Conservation (phyloP, 1,284 basidiomycete species). For the Sporisorium exsertum region DNA sequence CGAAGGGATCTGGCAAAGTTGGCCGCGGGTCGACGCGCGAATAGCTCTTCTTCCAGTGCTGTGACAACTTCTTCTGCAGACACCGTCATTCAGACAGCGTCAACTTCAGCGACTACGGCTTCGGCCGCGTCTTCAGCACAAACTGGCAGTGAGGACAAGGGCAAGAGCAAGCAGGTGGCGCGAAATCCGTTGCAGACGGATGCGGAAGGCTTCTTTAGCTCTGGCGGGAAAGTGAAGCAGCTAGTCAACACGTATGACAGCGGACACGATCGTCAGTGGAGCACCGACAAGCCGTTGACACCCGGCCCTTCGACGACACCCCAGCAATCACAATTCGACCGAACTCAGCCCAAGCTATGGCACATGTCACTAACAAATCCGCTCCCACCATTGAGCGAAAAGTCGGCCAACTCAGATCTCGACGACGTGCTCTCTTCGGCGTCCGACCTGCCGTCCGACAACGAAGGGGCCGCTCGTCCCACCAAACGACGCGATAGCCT, state of each 20-base stretch:
- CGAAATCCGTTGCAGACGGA: slow-evolving; percentile 17
- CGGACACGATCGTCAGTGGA: slow-evolving; percentile 9
- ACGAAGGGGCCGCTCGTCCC: slow-evolving; percentile 12
- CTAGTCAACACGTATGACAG: slow-evolving; percentile 8
- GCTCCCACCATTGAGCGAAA: slow-evolving; percentile 37
- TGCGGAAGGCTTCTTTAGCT: slow-evolving; percentile 26
- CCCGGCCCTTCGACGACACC: neutral
- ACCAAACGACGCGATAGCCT: slow-evolving; percentile 32
- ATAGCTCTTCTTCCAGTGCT: slow-evolving; percentile 26
- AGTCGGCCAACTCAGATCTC: slow-evolving; percentile 28
- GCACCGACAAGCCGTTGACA: neutral
- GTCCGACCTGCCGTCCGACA: slow-evolving; percentile 19
- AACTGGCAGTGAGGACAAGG: neutral
- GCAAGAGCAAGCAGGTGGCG: slow-evolving; percentile 15
- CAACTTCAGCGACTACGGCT: slow-evolving; percentile 18
- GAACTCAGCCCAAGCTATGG: slow-evolving; percentile 11
- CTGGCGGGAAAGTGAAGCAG: slow-evolving; percentile 7
- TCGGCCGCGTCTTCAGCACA: slow-evolving; percentile 10
- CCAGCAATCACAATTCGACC: neutral
- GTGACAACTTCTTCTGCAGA: slow-evolving; percentile 14
- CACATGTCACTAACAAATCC: slow-evolving; percentile 12
- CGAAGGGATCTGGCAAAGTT: slow-evolving; percentile 30
- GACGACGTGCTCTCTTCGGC: slow-evolving; percentile 21
- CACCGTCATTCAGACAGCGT: neutral
- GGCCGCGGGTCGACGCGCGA: slow-evolving; percentile 19